Conservation (phyloP, 2,329 filamentous ascomycete species). For the Fusarium robinianum region DNA sequence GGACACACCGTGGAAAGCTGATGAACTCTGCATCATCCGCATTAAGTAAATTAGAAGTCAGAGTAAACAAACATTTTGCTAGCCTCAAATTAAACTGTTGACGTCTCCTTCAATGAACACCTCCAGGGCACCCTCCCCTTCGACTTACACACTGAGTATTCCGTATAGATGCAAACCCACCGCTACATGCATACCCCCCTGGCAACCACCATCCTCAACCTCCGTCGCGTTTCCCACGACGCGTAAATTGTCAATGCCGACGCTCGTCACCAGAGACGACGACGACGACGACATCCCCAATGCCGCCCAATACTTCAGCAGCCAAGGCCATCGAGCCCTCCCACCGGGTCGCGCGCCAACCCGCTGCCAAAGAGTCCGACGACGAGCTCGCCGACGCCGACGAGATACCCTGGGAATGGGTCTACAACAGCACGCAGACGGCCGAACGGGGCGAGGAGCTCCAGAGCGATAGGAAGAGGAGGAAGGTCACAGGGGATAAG, state of each 20-base stretch:
- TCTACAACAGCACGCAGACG: slow-evolving; percentile 57
- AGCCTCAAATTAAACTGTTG: no score
- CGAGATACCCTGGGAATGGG: slow-evolving; percentile 78
- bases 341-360: slow-evolving; percentile 21
- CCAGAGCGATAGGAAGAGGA: slow-evolving; percentile 43
- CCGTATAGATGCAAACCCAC: slow-evolving; percentile 16
- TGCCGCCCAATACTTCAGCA: slow-evolving; percentile 32
- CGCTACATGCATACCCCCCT: slow-evolving; percentile 30
- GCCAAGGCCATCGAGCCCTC: slow-evolving; percentile 26
- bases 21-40: no score
- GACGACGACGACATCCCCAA: slow-evolving; percentile 19
- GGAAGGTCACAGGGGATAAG: slow-evolving; percentile 44
- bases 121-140: no score
- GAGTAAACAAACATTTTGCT: no score
- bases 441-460: slow-evolving; percentile 33
- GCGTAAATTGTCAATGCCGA: slow-evolving; percentile 31
- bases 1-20: no score
- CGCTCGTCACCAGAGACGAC: slow-evolving; percentile 14
- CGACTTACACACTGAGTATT: no score
- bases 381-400: slow-evolving; percentile 81
- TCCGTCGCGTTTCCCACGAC: slow-evolving; percentile 39
- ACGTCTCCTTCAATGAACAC: no score
- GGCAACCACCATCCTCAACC: slow-evolving; percentile 23
- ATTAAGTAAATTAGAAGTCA: no score
- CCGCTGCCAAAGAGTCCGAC: slow-evolving; percentile 76